Evolutionary conservation across 106 monocot species (phyloP).

Genomic region (Dendrobium huoshanense): DNA sequence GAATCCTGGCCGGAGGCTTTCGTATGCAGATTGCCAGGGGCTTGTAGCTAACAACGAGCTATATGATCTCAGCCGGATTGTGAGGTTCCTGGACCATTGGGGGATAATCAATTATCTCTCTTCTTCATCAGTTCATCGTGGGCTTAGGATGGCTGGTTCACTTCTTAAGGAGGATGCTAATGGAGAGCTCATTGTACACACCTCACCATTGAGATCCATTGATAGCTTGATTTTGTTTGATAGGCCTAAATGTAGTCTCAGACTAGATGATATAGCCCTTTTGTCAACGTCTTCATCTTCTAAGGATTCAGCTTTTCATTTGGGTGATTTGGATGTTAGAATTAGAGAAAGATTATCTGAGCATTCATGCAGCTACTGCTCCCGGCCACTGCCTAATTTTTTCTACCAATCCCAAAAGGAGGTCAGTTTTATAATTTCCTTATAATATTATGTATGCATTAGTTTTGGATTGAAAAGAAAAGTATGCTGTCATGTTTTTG

Average conservation of each 20-base stretch:
- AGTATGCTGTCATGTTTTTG: too few relatives aligned
- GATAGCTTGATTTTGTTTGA: slow-evolving; percentile 94
- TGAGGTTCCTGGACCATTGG: slow-evolving; percentile 91
- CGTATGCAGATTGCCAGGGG: slow-evolving; percentile 65
- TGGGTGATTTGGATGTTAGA: slow-evolving; percentile 66
- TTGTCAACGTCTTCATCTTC: slow-evolving; percentile 30
- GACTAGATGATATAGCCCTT: slow-evolving; percentile 50
- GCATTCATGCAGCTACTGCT: slow-evolving; percentile 66
- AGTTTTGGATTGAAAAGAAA: too few relatives aligned
- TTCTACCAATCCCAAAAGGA: slow-evolving; percentile 92
- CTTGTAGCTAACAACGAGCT: slow-evolving; percentile 54
- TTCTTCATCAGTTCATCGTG: slow-evolving; percentile 32
- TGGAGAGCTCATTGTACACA: slow-evolving; percentile 74
- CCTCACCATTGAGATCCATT: slow-evolving; percentile 62
- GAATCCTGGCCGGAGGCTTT: slow-evolving; percentile 59
- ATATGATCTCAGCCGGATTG: slow-evolving; percentile 83
- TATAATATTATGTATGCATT: too few relatives aligned
- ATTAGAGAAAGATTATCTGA: slow-evolving; percentile 78
- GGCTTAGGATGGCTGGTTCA: slow-evolving; percentile 39
- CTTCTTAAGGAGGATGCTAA: slow-evolving; percentile 69
- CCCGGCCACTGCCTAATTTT: slow-evolving; percentile 40
- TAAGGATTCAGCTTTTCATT: slow-evolving; percentile 17
- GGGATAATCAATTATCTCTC: slow-evolving; percentile 94
- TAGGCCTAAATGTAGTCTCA: slow-evolving; percentile 75
- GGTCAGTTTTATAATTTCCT: slow-evolving; percentile 29